These are phyloP conservation scores for Hypoxylon sp. DNA, from an alignment of 2,329 filamentous ascomycete species.

Conservation along the genomic window DNA sequence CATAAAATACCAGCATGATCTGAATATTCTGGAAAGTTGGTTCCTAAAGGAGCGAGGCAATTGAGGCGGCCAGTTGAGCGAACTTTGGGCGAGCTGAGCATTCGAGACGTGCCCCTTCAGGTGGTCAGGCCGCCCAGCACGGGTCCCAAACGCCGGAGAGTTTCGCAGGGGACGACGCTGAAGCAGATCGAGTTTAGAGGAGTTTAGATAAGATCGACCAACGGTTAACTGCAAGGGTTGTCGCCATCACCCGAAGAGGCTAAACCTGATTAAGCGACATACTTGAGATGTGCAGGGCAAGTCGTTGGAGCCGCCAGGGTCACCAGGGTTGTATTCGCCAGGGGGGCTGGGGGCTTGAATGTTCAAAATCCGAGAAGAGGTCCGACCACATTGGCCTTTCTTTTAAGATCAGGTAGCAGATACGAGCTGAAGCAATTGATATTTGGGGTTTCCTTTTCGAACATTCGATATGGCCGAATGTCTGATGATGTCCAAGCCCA, in stretches of 20 bases:
- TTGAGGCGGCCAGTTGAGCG: conserved; percentile 32
- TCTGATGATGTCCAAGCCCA: conserved; percentile 16
- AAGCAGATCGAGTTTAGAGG: conserved; percentile 48
- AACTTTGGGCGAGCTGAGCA: conserved; percentile 14
- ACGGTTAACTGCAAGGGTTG: conserved; percentile 32
- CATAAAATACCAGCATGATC: conserved; percentile 4
- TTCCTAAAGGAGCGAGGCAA: conserved; percentile 10
- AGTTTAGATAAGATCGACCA: conserved; percentile 41
- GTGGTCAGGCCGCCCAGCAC: conserved; percentile 37
- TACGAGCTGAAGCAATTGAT: conserved; percentile 7
- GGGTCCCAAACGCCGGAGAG: conserved; percentile 48
- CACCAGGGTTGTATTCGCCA: conserved; percentile 14
- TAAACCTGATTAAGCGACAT: conserved; percentile 33
- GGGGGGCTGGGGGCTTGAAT: conserved; percentile 11
- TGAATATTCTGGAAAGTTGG: background rate
- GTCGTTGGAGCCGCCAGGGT: conserved; percentile 21
- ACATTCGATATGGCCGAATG: conserved; percentile 7
- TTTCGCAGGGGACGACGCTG: conserved; percentile 50
- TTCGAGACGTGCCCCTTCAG: conserved; percentile 43
- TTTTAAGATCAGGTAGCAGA: conserved; percentile 26
- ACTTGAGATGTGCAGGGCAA: conserved; percentile 27
- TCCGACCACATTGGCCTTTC: conserved; percentile 32
- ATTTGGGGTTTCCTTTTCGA: background rate
- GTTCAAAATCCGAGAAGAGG: conserved; percentile 18
- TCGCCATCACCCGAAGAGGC: conserved; percentile 36